These are phyloP conservation scores for Bipolaris oryzae DNA, from an alignment of 2,329 filamentous ascomycete species.

Conservation along the genomic window DNA sequence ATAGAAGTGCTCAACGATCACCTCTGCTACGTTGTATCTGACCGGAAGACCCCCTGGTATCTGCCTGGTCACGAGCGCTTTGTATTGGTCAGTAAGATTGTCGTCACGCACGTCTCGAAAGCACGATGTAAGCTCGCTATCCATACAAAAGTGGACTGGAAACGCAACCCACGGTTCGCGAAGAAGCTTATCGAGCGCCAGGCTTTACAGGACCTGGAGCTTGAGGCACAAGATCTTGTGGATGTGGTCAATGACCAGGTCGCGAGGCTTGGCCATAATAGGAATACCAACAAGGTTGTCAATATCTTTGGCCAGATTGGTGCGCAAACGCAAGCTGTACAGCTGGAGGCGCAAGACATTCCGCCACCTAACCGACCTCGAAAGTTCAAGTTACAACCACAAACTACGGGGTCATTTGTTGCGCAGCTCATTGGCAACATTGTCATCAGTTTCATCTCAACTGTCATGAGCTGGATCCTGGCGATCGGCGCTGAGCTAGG, in stretches of 20 bases:
- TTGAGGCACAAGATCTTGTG: constrained; percentile 75
- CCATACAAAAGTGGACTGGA: constrained; percentile 88
- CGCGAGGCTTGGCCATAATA: constrained; percentile 72
- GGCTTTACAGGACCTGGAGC: constrained; percentile 75
- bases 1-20: constrained; percentile 70
- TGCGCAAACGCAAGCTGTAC: constrained; percentile 67
- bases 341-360: constrained; percentile 46
- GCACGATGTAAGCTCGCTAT: constrained; percentile 90
- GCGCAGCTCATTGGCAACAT: constrained; percentile 75
- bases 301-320: constrained; percentile 80
- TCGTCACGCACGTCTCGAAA: constrained; percentile 92
- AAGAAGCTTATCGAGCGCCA: constrained; percentile 62
- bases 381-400: constrained; percentile 55
- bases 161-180: constrained; percentile 57
- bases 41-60: constrained; percentile 76
- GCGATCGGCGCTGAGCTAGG: constrained; percentile 69
- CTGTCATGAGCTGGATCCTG: constrained; percentile 77
- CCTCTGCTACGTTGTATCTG: constrained; percentile 70
- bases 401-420: constrained; percentile 71
- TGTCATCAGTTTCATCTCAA: constrained; percentile 74
- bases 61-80: constrained; percentile 81
- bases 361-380: constrained; percentile 45
- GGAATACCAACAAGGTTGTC: constrained; percentile 76
- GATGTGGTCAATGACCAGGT: constrained; percentile 81
- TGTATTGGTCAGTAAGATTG: constrained; percentile 83